Base-by-base conservation (phyloP, 2,329 filamentous ascomycete species). In the Pseudopithomyces maydicus region DNA sequence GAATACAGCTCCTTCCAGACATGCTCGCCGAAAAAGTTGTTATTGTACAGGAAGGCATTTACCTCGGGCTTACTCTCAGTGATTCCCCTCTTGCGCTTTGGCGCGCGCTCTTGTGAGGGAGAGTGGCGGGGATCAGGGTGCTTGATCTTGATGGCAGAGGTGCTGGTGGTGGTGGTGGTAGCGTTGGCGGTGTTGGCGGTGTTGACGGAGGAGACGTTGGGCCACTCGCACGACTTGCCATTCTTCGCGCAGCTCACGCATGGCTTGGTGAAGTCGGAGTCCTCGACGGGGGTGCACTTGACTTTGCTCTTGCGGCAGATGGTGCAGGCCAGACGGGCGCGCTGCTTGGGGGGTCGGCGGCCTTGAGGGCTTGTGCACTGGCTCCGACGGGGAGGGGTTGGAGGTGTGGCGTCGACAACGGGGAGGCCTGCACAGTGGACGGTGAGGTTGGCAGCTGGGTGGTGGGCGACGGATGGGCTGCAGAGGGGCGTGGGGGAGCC, bases 231-330 rank as follows among this genome's bases (percentile, higher is more conserved):
- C 57, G 90, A 85, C 70, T 90, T 85, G 43, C 88, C 86, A 49
- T 85, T 85, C 57, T 87, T 87, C 70, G 89, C 85, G 73, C 91
- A 96, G 12, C 87, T 87, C 60, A 90, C 86, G 78, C 91, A 96
- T 15, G 85, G 86, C 15, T 86, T 88, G 59, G 85, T 84, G 55
- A 88, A 84, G 58, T 90, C 90, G 64, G 85, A 84, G 77, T 95
- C 95, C 4, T 33, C 20, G 32, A 2, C 19, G 19, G 19, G 19
- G 74, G 91, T 87, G 78, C 91, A 96, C 77, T 94, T 94, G 72
- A 94, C 91, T 78, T 95, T 96, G 72, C 90, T 92, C 67, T 86
- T 86, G 56, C 91, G 84, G 72, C 91, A 94, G 61, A 86, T 83
- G 59, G 85, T 81, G 76, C 91, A 95, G 46, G 91, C 90, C 91